phyloP scores from a whole-genome alignment of 352 stramenopile genomes.

The Phytopythium chamaehyphon region DNA sequence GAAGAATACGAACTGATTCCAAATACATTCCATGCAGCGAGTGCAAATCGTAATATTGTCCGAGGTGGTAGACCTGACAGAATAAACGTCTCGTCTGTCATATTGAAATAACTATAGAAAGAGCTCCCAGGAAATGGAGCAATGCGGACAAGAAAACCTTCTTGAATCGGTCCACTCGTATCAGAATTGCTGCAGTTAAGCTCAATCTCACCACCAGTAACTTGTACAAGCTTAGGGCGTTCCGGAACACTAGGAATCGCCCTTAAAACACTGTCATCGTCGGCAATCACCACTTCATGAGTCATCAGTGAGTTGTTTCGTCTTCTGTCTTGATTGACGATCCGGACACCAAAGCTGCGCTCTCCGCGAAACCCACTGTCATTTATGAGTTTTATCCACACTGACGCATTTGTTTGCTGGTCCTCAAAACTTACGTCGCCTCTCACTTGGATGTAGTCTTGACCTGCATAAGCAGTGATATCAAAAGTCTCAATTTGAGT shows the following conservation, averaged over 20 bases:
- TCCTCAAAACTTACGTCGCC: constrained; percentile 25
- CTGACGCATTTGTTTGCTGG: constrained; percentile 22
- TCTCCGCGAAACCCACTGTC: constrained; percentile 32
- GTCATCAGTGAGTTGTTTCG: constrained; percentile 16
- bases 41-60: constrained; percentile 28
- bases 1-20: constrained; percentile 32
- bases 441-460: constrained; percentile 31
- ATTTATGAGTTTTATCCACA: constrained; percentile 46
- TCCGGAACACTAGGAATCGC: constrained; percentile 17
- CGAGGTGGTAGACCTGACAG: constrained; percentile 29
- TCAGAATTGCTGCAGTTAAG: constrained; percentile 19
- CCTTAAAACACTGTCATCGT: constrained; percentile 40
- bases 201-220: constrained; percentile 48
- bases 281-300: constrained; percentile 28
- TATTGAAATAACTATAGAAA: constrained; percentile 43
- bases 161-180: background rate
- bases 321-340: constrained; percentile 11
- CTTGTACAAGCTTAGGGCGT: constrained; percentile 7
- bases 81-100: constrained; percentile 24
- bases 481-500: constrained; percentile 52
- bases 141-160: constrained; percentile 39
- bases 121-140: constrained; percentile 5
- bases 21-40: constrained; percentile 48
- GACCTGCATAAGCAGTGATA: constrained; percentile 16
- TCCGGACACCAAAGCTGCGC: constrained; percentile 35